phyloP scores from a whole-genome alignment of 2,329 filamentous ascomycete genomes.

The Colletotrichum lindemuthianum region DNA sequence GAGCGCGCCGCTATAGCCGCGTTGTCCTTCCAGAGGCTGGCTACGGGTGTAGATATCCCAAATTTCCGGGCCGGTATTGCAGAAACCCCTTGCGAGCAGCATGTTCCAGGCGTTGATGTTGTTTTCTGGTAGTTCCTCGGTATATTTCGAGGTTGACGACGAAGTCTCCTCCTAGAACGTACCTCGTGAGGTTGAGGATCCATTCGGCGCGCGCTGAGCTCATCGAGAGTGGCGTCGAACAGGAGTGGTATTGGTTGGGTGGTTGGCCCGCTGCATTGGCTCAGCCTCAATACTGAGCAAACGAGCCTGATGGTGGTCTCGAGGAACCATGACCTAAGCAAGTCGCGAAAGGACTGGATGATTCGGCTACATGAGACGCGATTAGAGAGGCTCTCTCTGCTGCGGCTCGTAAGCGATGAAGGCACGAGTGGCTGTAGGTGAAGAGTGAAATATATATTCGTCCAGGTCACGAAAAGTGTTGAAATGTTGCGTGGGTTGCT shows the following conservation, averaged over 20 bases:
- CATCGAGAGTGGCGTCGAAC: conserved; percentile 7
- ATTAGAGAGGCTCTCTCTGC: too few relatives aligned
- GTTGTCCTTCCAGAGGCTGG: conserved; percentile 61
- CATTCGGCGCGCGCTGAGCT: background rate
- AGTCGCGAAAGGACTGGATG: background rate
- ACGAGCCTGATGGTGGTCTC: background rate
- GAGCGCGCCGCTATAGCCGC: conserved; percentile 69
- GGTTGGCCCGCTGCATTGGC: background rate
- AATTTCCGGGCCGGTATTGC: conserved; percentile 65
- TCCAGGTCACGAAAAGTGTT: too few relatives aligned
- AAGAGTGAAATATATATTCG: too few relatives aligned
- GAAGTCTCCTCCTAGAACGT: conserved; percentile 67
- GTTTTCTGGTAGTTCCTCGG: conserved; percentile 66
- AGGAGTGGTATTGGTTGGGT: background rate
- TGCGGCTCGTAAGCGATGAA: too few relatives aligned
- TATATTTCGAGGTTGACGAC: conserved; percentile 64
- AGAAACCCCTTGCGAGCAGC: conserved; percentile 60
- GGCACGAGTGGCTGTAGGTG: too few relatives aligned
- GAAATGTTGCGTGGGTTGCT: too few relatives aligned
- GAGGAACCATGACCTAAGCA: background rate
- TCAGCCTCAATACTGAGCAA: background rate
- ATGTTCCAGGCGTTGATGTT: conserved; percentile 67
- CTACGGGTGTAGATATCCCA: conserved; percentile 67
- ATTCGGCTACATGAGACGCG: background rate
- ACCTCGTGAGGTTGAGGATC: conserved; percentile 57